Conservation (phyloP, 495 filamentous ascomycete genomes). For the Hamigera avellanea region DNA sequence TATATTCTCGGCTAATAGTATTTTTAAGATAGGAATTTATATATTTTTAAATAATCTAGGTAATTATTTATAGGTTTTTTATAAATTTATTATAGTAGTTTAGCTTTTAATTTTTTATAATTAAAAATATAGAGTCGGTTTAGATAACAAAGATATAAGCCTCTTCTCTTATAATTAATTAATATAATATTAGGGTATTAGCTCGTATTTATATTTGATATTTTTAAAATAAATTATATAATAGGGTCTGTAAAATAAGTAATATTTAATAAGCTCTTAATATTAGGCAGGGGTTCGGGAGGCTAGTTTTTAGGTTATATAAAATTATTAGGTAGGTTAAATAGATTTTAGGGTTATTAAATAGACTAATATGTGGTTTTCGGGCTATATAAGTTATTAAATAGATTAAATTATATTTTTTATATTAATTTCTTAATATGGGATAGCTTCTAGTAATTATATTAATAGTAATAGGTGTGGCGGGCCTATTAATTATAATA, state of each 20-base stretch:
- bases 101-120: neutral
- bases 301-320: too few relatives aligned
- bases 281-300: neutral
- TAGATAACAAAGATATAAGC: neutral
- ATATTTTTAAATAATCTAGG: neutral
- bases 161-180: neutral
- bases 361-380: neutral
- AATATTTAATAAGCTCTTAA: neutral
- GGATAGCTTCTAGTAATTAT: neutral
- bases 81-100: neutral
- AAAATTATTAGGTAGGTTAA: too few relatives aligned
- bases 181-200: slow-evolving; percentile 1
- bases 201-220: neutral
- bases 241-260: neutral
- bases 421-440: too few relatives aligned
- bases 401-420: too few relatives aligned
- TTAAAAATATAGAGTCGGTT: neutral
- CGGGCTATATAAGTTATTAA: neutral
- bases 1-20: neutral
- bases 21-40: neutral
- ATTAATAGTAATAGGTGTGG: neutral
- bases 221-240: neutral
- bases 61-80: neutral
- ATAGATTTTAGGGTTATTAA: too few relatives aligned
- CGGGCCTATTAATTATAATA: neutral